Percentiles rank a stretch among this genome's conserved stretches.
phyloP scores from a whole-genome alignment of 495 filamentous ascomycete species.

The Pyrenula massariospora region DNA sequence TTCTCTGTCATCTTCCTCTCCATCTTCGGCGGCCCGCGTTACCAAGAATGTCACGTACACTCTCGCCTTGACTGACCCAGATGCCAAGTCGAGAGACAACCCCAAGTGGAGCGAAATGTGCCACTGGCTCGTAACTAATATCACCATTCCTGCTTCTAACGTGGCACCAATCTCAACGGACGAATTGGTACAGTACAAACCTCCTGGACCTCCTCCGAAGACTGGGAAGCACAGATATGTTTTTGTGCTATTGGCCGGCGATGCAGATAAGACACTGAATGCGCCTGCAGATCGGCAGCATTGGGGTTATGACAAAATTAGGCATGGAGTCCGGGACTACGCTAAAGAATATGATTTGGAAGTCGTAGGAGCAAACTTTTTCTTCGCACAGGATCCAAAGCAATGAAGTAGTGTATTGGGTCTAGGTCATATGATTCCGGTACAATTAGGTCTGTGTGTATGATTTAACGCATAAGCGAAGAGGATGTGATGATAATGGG shows the following conservation, averaged over 20 bases:
- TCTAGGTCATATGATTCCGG: too few species aligned
- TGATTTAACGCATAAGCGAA: too few species aligned
- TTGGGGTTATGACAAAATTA: slow-evolving; percentile 47
- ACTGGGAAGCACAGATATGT: slow-evolving; percentile 63
- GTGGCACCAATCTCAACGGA: slow-evolving; percentile 9
- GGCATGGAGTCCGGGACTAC: slow-evolving; percentile 51
- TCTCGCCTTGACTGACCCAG: slow-evolving; percentile 53
- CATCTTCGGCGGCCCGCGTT: slow-evolving; percentile 4
- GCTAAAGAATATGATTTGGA: slow-evolving; percentile 45
- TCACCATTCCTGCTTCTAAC: slow-evolving; percentile 14
- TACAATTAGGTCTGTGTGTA: too few species aligned
- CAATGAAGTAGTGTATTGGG: not conserved
- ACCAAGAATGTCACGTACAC: slow-evolving; percentile 18
- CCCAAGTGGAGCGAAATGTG: slow-evolving; percentile 62
- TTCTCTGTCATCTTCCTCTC: not conserved
- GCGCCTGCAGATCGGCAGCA: slow-evolving; percentile 45
- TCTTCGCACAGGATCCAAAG: not conserved
- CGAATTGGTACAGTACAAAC: slow-evolving; percentile 44
- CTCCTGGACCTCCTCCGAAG: slow-evolving; percentile 49
- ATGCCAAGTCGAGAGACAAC: slow-evolving; percentile 52
- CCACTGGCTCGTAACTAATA: slow-evolving; percentile 51
- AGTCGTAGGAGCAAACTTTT: slow-evolving; percentile 33
- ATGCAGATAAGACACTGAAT: slow-evolving; percentile 26
- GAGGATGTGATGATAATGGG: too few species aligned
- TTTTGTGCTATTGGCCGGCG: slow-evolving; percentile 40